phyloP scores from a whole-genome alignment of 768 basidiomycete species.

The Mycena leptocephala region DNA sequence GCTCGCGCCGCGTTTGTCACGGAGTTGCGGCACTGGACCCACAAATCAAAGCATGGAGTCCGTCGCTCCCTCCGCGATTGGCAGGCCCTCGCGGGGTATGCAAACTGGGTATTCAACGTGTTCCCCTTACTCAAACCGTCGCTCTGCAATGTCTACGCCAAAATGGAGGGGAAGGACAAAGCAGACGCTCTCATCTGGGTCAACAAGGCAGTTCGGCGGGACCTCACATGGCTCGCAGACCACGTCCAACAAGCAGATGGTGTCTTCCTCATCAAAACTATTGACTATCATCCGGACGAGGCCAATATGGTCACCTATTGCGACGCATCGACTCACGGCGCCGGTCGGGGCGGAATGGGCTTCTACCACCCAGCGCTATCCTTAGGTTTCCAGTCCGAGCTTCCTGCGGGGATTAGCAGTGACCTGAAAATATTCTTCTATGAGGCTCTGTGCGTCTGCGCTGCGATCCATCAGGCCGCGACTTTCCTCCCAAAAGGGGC shows the following conservation, averaged over 20 bases:
- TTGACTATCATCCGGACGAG: constrained; percentile 18
- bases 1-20: constrained; percentile 10
- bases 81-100: constrained; percentile 45
- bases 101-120: constrained; percentile 54
- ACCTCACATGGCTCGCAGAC: constrained; percentile 52
- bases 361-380: not conserved
- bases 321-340: constrained; percentile 45
- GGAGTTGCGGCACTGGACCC: not conserved
- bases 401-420: not conserved
- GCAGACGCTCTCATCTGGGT: constrained; percentile 39
- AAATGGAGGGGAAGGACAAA: constrained; percentile 48
- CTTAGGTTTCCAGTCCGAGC: not conserved
- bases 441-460: constrained; percentile 44
- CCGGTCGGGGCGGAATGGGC: not conserved
- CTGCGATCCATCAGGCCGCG: constrained; percentile 24
- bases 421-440: constrained; percentile 44
- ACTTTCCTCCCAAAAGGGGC: not conserved
- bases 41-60: not conserved
- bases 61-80: not conserved
- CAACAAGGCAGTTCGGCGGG: constrained; percentile 44
- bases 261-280: constrained; percentile 39
- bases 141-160: constrained; percentile 45
- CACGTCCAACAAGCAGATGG: constrained; percentile 42
- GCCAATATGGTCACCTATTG: constrained; percentile 37
- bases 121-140: constrained; percentile 45